A percentile compares a stretch with the other conserved stretches of the same genome.
phyloP scores from a whole-genome alignment of 225 moss, liverwort and hornwort genomes.

The Ulota crispa region DNA sequence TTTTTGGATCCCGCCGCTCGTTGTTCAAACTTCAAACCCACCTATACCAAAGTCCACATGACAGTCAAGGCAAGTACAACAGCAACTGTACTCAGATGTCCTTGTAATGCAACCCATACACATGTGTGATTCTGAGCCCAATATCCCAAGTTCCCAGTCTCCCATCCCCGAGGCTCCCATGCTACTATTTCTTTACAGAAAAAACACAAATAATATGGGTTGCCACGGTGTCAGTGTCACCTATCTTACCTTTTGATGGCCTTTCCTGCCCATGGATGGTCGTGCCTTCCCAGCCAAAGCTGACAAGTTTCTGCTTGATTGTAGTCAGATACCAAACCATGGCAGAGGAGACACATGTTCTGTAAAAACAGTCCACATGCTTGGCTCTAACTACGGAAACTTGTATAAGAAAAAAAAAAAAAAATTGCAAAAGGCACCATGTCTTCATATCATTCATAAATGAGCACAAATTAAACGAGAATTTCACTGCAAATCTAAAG shows the following conservation, averaged over 20 bases:
- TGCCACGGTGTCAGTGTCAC: background rate
- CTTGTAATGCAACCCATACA: background rate
- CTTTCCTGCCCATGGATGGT: background rate
- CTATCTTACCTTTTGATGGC: background rate
- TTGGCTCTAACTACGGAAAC: background rate
- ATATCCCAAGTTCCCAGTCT: background rate
- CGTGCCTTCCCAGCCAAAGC: background rate
- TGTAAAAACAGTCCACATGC: background rate
- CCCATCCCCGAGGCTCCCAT: no score
- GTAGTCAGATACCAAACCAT: background rate
- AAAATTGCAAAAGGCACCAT: background rate
- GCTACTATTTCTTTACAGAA: background rate
- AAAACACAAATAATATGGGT: no score
- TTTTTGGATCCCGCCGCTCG: no score
- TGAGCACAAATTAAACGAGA: no score
- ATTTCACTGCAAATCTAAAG: no score
- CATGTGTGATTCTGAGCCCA: background rate
- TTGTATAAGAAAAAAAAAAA: background rate
- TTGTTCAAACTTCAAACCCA: background rate
- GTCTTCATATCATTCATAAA: background rate
- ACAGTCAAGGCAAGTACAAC: background rate
- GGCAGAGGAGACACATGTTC: background rate
- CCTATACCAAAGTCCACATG: background rate
- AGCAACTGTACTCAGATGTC: background rate
- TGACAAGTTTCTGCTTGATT: background rate